Base-by-base conservation (phyloP, 2,329 filamentous ascomycete genomes). In the Berkeleyomyces basicola region DNA sequence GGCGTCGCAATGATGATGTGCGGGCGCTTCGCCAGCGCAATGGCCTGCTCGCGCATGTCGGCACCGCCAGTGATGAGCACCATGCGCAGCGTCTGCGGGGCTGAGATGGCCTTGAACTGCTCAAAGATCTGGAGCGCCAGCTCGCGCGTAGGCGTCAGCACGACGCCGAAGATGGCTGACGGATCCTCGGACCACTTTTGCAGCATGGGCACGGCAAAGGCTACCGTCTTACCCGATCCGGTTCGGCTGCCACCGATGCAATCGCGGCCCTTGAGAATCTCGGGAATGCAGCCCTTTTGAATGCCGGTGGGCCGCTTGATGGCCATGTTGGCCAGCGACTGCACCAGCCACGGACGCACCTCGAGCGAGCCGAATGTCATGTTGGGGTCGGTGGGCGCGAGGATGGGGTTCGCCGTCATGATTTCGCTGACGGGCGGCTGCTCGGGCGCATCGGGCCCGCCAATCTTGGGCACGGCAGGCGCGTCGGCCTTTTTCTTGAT, bases 1-100 rank as follows among this genome's bases (percentile, higher is more conserved):
- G 93, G 93, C 0, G 93, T 99, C 33, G 93, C 91, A 70, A 99
- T 93, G 53, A 99, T 87, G 60, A 99, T 77, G 70, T 99, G 93
- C 1, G 93, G 93, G 51, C 90, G 80, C 67, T 86, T 81, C 1
- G 87, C 83, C 16, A 99, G 80, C 14, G 86, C 87, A 66, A 95
- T 86, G 7, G 93, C 92, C 74, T 99, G 93, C 11, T 85, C 76
- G 59, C 90, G 83, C 89, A 97, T 96, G 71, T 99, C 92, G 39
- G 87, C 83, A 44, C 93, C 93, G 59, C 93, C 93, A 0, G 90
- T 97, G 49, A 99, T 81, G n/a, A 99, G 80, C 53, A 92, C 79
- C 3, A 87, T 85, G 72, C 96, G 96, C 67, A 99, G 81, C 63
- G 85, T 87, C 69, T 96, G 90, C 0, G 88, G 87, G 3, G 90